These are phyloP conservation scores for Eruca vesicaria DNA, from an alignment of 441 rosid species.

Conservation along the genomic window DNA sequence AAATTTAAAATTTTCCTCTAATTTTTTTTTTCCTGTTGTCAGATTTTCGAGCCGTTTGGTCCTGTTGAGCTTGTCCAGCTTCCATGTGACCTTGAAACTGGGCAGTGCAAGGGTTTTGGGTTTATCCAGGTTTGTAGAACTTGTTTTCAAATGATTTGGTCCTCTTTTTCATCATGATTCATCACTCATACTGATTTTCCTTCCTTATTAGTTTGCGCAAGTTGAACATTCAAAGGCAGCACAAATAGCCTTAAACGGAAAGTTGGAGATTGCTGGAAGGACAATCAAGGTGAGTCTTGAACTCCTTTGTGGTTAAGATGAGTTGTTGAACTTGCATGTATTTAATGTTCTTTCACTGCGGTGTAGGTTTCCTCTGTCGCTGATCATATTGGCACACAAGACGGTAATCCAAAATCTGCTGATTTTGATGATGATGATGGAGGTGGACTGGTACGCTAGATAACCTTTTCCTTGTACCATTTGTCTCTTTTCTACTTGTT, in stretches of 20 bases:
- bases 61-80: constrained; percentile 92
- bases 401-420: constrained; percentile 68
- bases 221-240: constrained; percentile 91
- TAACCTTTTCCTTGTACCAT: not conserved
- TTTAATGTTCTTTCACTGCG: not conserved
- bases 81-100: constrained; percentile 87
- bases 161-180: not conserved
- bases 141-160: not conserved
- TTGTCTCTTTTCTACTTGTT: not conserved
- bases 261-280: constrained; percentile 89
- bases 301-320: constrained; percentile 1
- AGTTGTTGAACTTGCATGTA: not conserved
- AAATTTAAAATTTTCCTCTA: not conserved
- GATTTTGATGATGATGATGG: constrained; percentile 98
- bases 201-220: constrained; percentile 72
- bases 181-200: not conserved
- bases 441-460: constrained; percentile 77
- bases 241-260: constrained; percentile 81
- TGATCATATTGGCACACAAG: constrained; percentile 82
- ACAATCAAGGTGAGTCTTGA: constrained; percentile 62
- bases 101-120: constrained; percentile 95
- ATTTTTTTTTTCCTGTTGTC: constrained; percentile 12
- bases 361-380: constrained; percentile 82
- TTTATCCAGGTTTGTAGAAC: constrained; percentile 80
- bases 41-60: constrained; percentile 94